phyloP scores from a whole-genome alignment of 2,329 filamentous ascomycete genomes.

The Hymenoscyphus fraxineus region DNA sequence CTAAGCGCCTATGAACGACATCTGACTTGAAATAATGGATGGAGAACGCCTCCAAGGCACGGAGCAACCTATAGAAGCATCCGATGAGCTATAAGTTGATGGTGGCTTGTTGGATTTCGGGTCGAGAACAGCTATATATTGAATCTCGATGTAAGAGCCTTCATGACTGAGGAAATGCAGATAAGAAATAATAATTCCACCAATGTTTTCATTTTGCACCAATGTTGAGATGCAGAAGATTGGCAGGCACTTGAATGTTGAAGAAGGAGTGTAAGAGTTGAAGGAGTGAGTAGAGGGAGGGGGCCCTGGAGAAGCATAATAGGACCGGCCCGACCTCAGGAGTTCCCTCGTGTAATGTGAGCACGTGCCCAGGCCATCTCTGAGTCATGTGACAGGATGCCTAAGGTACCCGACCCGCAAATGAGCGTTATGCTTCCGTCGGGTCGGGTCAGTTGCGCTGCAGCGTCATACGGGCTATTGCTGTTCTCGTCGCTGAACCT shows the following conservation, averaged over 20 bases:
- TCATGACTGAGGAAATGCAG: neutral
- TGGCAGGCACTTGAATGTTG: neutral
- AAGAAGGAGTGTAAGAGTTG: neutral
- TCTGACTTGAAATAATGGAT: neutral
- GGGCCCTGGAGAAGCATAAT: too few relatives aligned
- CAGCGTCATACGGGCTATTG: neutral
- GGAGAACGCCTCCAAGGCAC: neutral
- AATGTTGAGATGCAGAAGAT: neutral
- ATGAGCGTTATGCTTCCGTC: neutral
- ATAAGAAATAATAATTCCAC: neutral
- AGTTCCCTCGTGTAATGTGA: neutral
- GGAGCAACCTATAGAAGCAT: neutral
- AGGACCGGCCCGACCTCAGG: neutral
- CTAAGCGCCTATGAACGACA: neutral
- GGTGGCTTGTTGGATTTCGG: neutral
- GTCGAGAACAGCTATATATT: too few relatives aligned
- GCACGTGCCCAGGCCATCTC: neutral
- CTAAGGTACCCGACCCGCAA: too few relatives aligned
- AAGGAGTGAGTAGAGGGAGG: too few relatives aligned
- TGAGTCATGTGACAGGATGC: neutral
- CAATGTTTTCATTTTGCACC: neutral
- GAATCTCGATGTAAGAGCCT: too few relatives aligned
- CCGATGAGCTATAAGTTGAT: neutral
- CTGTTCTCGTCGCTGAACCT: neutral
- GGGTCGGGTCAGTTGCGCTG: neutral